phyloP scores from a whole-genome alignment of 164 flowering plant genomes.

The Annona squamosa region DNA sequence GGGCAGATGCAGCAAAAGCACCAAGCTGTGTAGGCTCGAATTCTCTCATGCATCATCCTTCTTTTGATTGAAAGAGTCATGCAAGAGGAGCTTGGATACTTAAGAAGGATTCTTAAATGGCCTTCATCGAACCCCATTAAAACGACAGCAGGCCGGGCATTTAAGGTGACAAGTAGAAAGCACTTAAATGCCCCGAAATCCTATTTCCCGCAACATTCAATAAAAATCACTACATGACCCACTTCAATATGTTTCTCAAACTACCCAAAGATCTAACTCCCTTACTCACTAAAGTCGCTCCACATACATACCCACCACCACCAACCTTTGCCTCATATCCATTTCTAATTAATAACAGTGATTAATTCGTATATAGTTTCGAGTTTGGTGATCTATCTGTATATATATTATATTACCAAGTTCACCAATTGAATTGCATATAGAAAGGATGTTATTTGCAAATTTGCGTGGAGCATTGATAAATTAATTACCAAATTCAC shows the following conservation, averaged over 20 bases:
- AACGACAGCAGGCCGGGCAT: conserved; percentile 50
- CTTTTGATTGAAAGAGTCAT: conserved; percentile 24
- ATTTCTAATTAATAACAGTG: neutral
- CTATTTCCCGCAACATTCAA: conserved; percentile 22
- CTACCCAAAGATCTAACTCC: neutral
- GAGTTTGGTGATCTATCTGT: too few species aligned
- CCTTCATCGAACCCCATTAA: conserved; percentile 40
- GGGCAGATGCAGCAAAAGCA: neutral
- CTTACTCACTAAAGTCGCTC: neutral
- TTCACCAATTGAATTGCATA: too few species aligned
- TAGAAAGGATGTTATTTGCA: too few species aligned
- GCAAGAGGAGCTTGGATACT: conserved; percentile 33
- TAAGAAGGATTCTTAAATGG: conserved; percentile 41
- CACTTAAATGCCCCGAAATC: conserved; percentile 48
- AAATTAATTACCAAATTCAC: too few species aligned
- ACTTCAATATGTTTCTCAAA: conserved; percentile 1
- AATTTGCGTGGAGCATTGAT: too few species aligned
- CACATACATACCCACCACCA: neutral
- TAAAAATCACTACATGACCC: conserved; percentile 10
- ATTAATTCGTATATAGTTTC: too few species aligned
- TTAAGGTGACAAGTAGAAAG: conserved; percentile 49
- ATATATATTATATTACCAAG: too few species aligned
- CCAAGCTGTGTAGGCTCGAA: neutral
- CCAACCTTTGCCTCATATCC: neutral
- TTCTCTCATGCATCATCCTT: neutral